A percentile compares a stretch with the other conserved stretches of the same genome.
These are phyloP conservation scores for Capsicum chinense DNA, from an alignment of 257 asterid species.

Conservation along the genomic window DNA sequence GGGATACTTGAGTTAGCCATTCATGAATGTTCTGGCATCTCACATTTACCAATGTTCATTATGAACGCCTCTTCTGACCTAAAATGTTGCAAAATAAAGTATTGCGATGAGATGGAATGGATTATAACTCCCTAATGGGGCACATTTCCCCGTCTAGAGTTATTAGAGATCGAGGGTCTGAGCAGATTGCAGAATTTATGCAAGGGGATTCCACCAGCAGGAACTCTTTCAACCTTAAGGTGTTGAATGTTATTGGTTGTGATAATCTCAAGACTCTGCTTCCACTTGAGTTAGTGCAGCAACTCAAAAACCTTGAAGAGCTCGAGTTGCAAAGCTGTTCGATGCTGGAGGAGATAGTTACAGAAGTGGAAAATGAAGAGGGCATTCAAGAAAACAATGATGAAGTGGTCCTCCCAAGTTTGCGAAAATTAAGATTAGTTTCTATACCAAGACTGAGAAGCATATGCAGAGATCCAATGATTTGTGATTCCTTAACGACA, in stretches of 20 bases:
- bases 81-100: conserved; percentile 16
- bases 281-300: conserved; percentile 35
- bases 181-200: conserved; percentile 27
- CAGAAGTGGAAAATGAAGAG: background rate
- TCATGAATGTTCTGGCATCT: conserved; percentile 27
- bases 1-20: conserved; percentile 34
- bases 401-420: conserved; percentile 32
- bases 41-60: conserved; percentile 33
- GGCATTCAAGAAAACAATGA: background rate
- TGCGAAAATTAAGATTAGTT: conserved; percentile 31
- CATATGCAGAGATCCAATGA: conserved; percentile 35
- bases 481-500: conserved; percentile 36
- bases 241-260: conserved; percentile 38
- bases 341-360: conserved; percentile 30
- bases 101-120: conserved; percentile 37
- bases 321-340: conserved; percentile 32
- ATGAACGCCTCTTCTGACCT: conserved; percentile 26
- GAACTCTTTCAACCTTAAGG: conserved; percentile 33
- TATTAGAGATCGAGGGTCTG: conserved; percentile 37
- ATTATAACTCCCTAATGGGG: conserved; percentile 23
- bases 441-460: conserved; percentile 35
- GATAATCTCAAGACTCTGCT: conserved; percentile 29
- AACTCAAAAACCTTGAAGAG: conserved; percentile 34
- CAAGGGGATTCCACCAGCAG: conserved; percentile 27
- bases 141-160: conserved; percentile 37